phyloP scores from a whole-genome alignment of 768 basidiomycete species.

The Lactarius pseudohatsudake region DNA sequence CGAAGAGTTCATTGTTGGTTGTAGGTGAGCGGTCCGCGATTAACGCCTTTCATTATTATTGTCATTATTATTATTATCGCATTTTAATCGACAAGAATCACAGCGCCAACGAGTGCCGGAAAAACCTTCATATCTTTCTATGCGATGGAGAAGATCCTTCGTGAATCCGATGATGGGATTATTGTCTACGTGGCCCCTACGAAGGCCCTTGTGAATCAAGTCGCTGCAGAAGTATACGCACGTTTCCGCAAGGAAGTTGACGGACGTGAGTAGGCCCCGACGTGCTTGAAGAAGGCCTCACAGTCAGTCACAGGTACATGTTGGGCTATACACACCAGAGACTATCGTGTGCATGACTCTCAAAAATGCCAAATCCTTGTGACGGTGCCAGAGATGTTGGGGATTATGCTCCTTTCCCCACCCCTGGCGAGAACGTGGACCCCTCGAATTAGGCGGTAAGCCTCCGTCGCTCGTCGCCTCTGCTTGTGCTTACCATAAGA shows the following conservation, averaged over 20 bases:
- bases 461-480: not conserved
- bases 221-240: slow-evolving; percentile 72
- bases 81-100: not conserved
- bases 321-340: slow-evolving; percentile 67
- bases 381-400: slow-evolving; percentile 70
- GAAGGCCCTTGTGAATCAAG: slow-evolving; percentile 70
- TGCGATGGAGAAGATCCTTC: slow-evolving; percentile 69
- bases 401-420: slow-evolving; percentile 69
- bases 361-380: slow-evolving; percentile 71
- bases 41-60: not conserved
- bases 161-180: slow-evolving; percentile 62
- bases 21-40: slow-evolving; percentile 47
- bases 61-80: not conserved
- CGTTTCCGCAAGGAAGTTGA: slow-evolving; percentile 58
- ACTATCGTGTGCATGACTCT: slow-evolving; percentile 60
- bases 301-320: slow-evolving; percentile 45
- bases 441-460: slow-evolving; percentile 57
- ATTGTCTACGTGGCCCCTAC: slow-evolving; percentile 75
- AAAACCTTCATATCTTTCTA: slow-evolving; percentile 80
- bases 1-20: slow-evolving; percentile 57
- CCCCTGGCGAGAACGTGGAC: slow-evolving; percentile 60
- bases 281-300: slow-evolving; percentile 6
- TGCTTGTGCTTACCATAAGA: not conserved
- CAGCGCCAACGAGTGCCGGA: slow-evolving; percentile 70
- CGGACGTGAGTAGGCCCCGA: slow-evolving; percentile 39